Evolutionary conservation across 2,329 filamentous ascomycete genomes (phyloP), one percentile per base, ranked within the genome.

Genomic region (Calonectria ilicicola): DNA sequence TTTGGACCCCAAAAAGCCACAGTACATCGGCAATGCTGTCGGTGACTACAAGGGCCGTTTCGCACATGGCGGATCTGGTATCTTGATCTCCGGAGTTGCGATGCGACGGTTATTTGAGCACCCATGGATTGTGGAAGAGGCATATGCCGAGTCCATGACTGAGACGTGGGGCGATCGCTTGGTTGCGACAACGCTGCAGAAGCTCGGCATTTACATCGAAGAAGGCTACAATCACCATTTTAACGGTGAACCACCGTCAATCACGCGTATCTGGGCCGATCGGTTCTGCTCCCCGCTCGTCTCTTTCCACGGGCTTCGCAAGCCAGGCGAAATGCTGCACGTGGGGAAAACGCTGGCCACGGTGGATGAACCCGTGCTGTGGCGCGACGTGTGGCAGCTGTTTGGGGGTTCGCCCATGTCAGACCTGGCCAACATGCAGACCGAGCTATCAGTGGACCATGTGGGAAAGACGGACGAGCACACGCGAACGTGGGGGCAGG

Each of bases 1-100:
- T 69, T 80, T 91, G 70, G 84, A 91, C 79, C 83, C 86, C 2
- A 75, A 82, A 7, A 80, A 83, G 65, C 85, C 87, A 17, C 84
- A 88, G 49, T 91, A 90, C 77, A 78, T 91, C 26, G 89, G 89
- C 44, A 91, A 91, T 70, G 87, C 88, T 2, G 87, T 91, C 17
- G 89, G 89, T 60, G 88, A 90, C 78, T 91, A 87, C 81, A 87
- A 85, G 71, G 86, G 83, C 2, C 85, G 89, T 42, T 91, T 91
- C 72, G 89, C 88, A 2, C 89, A 91, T 73, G 89, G 89, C 44
- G 89, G 89, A 5, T 91, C 89, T 21, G 88, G 85, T 32, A 84
- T 90, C 35, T 78, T 91, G 26, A 82, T 91, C 14, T 91, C 89
- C 0, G 85, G 84, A 56, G 86, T 84, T 42, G 86, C 89, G 46